Conservation (phyloP, 345 rosid genomes). For the Luvunga scandens region DNA sequence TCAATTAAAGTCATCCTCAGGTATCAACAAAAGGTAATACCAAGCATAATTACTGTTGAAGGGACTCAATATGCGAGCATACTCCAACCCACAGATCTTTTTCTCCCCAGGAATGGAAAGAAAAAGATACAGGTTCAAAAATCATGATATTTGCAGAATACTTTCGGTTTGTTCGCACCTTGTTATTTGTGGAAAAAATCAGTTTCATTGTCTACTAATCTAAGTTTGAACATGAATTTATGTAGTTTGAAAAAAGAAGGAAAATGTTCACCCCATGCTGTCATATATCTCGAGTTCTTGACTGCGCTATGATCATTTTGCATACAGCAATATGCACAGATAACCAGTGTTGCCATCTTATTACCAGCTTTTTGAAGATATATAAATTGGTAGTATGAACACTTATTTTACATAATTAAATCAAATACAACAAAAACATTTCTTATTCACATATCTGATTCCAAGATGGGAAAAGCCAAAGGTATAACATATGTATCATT, state of each 20-base stretch:
- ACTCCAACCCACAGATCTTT: not conserved
- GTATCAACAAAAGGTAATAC: not conserved
- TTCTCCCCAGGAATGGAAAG: not conserved
- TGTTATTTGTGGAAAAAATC: not conserved
- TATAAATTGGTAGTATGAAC: not conserved
- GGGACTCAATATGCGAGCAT: not conserved
- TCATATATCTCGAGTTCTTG: not conserved
- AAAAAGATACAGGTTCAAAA: not conserved
- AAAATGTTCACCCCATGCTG: no score
- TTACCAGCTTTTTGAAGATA: not conserved
- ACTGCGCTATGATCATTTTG: not conserved
- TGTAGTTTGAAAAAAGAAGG: no score
- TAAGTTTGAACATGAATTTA: not conserved
- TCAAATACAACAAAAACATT: not conserved
- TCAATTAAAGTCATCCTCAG: not conserved
- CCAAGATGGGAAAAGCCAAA: not conserved
- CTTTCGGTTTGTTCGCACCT: not conserved
- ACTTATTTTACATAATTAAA: not conserved
- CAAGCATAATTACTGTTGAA: not conserved
- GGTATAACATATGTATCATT: not conserved
- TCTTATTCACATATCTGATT: not conserved
- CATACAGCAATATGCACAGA: not conserved
- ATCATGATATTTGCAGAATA: not conserved
- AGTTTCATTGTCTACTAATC: not conserved
- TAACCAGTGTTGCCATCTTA: not conserved